Base-by-base conservation (phyloP, 768 basidiomycete species). In the Rhodotorula paludigena region DNA sequence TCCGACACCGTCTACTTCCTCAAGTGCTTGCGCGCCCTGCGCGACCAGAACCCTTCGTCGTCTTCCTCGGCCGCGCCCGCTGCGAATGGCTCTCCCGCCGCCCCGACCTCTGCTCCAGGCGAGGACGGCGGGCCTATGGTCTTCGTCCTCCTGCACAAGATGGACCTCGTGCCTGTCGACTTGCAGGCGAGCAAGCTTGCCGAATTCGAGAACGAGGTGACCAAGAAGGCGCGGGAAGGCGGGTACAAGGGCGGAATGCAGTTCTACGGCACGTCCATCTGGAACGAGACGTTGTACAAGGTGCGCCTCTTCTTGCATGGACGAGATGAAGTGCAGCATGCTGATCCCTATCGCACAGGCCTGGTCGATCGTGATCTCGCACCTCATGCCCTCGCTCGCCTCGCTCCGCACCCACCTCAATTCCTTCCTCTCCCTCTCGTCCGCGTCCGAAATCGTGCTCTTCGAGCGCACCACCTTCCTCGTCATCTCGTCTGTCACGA, bases 401-500 rank as follows among this genome's bases (percentile, higher is more conserved):
- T 86, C 91, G 52, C 87, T 99, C 47, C 86, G 88, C 4, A 86
- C 84, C 69, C 92, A 98, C 73, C 84, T 99, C 25, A 84, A 86
- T 12, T 89, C 86, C 57, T 89, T 98, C 66, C 89, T 92, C 21
- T 83, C 85, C 54, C 86, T 91, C 1, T 92, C 92, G 77, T 87
- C 84, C 69, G 92, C 93, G 11, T 89, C 89, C 0, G 96, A 99
- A 78, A 90, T 92, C 64, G 87, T 98, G 74, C 85, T 97, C 47
- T 98, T 99, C 74, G 96, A 99, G 77, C 88, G 90, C 58, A 93
- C 92, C 15, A 98, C 96, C 39, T 98, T 98, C 81, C 88, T 99
- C 60, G 93, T 99, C 73, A 92, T 99, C 70, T 92, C 94, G 10
- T 63, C 60, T n/a, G 74, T 67, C 56, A 75, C 68, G 14, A 71